Percentiles rank a stretch among this genome's conserved stretches.
Conservation (phyloP, 805 yeast species). For the Tetrapisispora taiwanensis region DNA sequence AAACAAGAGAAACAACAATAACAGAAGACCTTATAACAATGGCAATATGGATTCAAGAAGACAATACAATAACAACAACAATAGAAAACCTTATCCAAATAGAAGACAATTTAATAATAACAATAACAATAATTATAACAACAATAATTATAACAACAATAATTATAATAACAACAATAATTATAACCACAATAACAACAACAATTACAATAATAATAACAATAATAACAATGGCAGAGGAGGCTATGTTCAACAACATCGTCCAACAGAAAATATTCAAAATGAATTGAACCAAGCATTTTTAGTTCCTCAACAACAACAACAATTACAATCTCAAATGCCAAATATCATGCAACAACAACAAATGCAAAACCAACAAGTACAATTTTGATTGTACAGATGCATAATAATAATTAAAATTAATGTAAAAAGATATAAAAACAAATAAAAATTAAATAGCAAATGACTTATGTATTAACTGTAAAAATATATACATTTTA, state of each 20-base stretch:
- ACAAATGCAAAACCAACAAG: slow-evolving; percentile 1
- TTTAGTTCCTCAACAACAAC: slow-evolving; percentile 2
- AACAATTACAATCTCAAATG: neutral
- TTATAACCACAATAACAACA: slow-evolving; percentile 15
- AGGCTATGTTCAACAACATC: slow-evolving; percentile 26
- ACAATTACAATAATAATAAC: slow-evolving; percentile 13
- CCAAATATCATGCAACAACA: neutral
- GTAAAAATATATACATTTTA: slow-evolving; percentile 1
- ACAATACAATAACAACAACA: slow-evolving; percentile 24
- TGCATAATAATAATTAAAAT: neutral
- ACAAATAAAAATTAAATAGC: neutral
- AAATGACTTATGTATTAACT: neutral
- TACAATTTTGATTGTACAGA: slow-evolving; percentile 2
- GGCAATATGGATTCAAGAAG: slow-evolving; percentile 25
- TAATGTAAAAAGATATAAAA: neutral
- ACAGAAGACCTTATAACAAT: slow-evolving; percentile 7
- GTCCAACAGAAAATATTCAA: slow-evolving; percentile 1
- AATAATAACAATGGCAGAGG: slow-evolving; percentile 20
- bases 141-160: slow-evolving; percentile 21
- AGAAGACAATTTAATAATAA: slow-evolving; percentile 9
- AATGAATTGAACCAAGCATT: neutral
- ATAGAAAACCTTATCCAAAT: slow-evolving; percentile 10
- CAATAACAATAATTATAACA: slow-evolving; percentile 19
- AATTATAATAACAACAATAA: slow-evolving; percentile 6
- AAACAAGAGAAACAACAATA: slow-evolving; percentile 11